Conservation (phyloP, 495 filamentous ascomycete species). For the Podospora anserina region DNA sequence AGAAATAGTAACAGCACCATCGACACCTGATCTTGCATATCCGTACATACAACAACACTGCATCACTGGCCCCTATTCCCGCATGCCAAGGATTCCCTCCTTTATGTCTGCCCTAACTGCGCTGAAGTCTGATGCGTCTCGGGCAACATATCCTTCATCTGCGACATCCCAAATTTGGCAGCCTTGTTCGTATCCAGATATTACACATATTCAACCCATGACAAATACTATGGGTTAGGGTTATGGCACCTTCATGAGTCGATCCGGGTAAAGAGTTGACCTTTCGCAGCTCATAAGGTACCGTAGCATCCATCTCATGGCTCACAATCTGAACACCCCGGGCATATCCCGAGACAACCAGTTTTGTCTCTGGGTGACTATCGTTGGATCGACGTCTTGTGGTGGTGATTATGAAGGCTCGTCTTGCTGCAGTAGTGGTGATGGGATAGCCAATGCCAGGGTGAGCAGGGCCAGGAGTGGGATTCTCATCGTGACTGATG, state of each 20-base stretch:
- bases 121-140: not conserved
- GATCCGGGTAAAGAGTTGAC: constrained; percentile 36
- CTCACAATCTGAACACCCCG: constrained; percentile 16
- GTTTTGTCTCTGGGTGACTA: not conserved
- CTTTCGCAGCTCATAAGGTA: constrained; percentile 29
- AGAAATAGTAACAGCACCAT: too few relatives aligned
- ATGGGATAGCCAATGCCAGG: not conserved
- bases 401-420: not conserved
- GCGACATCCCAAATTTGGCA: constrained; percentile 43
- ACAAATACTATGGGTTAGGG: constrained; percentile 50
- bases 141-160: not conserved
- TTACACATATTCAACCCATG: constrained; percentile 50
- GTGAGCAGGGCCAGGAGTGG: not conserved
- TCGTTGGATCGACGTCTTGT: not conserved
- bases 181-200: constrained; percentile 45
- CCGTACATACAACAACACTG: too few relatives aligned
- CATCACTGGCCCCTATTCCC: too few relatives aligned
- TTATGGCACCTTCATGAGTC: constrained; percentile 44
- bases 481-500: not conserved
- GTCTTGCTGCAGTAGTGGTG: not conserved
- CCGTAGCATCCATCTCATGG: constrained; percentile 36
- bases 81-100: not conserved
- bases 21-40: too few relatives aligned
- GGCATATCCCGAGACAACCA: not conserved
- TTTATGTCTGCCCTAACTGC: not conserved